Evolutionary conservation across 2,329 filamentous ascomycete species (phyloP), one percentile per base, ranked within the genome.

Genomic region (Pseudogymnoascus sp.): DNA sequence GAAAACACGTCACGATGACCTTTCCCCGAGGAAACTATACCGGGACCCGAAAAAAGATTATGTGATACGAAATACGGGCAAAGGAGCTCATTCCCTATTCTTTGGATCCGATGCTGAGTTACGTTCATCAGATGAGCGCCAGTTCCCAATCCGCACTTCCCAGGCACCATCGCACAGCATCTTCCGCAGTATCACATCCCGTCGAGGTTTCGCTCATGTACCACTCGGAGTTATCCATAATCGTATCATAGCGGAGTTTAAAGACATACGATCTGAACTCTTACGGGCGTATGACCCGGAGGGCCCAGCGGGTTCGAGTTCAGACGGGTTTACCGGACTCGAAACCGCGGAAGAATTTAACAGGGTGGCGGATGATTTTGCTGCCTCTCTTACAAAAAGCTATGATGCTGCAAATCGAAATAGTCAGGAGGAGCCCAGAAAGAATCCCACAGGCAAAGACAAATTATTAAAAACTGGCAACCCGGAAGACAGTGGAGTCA

Each of bases 361-460:
- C 22, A 33, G 9, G 22, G 66, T 65, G 66, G 65, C 65, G 23
- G 64, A 68, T 23, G 58, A 59, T 19, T 66, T 66, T 16, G 35
- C 41, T 19, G 30, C 33, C 6, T 60, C 66, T 35, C 52, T 70
- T 14, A 33, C 64, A 7, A 36, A 62, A n/a, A 63, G 64, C 61
- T 65, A 60, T 23, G 33, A 61, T 8, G 36, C 49, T 35, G 69
- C 68, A 5, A 62, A 14, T 25, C 28, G 58, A 64, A 23, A 14
- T 52, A 11, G 64, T 65, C 8, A 58, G 61, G 3, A 59, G 64
- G n/a, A 30, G 14, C n/a, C n/a, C 23, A 8, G 25, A 12, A 52
- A 52, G 8, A 52, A 52, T 28, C 45, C n/a, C 8, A 52, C 7
- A 16, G 25, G 25, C 23, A 30, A 11, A 52, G 45, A 52, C 45